Evolutionary conservation across 1,284 basidiomycete species (phyloP).

Genomic region (Salmacisia buchloeana): DNA sequence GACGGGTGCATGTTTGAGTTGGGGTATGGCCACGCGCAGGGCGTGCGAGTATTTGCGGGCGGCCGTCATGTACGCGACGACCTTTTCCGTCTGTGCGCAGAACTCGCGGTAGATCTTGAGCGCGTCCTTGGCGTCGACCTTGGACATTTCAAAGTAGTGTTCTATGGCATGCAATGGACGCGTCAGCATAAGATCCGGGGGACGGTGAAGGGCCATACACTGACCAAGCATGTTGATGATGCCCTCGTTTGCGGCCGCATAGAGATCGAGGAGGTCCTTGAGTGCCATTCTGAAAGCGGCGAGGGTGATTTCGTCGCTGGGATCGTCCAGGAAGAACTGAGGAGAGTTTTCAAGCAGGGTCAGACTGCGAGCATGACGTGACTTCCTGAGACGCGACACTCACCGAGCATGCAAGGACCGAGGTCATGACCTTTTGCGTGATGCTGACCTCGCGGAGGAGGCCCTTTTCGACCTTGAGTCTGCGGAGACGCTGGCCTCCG

Average conservation of each 20-base stretch:
- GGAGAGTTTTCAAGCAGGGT: conserved; percentile 2
- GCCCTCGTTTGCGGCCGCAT: conserved; percentile 95
- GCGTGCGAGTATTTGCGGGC: conserved; percentile 87
- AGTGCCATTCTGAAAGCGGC: conserved; percentile 90
- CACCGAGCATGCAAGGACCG: conserved; percentile 79
- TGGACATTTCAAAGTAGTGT: conserved; percentile 98
- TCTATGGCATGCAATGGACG: conserved; percentile 56
- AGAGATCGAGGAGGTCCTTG: conserved; percentile 89
- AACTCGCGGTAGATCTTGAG: conserved; percentile 87
- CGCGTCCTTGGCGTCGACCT: conserved; percentile 78
- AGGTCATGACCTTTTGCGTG: conserved; percentile 81
- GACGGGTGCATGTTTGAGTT: conserved; percentile 89
- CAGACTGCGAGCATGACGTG: not conserved
- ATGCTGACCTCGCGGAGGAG: conserved; percentile 83
- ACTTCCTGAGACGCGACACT: conserved; percentile 39
- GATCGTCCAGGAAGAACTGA: conserved; percentile 87
- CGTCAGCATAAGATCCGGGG: conserved; percentile 6
- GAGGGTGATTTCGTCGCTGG: conserved; percentile 84
- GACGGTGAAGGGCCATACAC: not conserved
- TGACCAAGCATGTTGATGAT: conserved; percentile 73
- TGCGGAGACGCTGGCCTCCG: conserved; percentile 63
- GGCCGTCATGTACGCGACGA: conserved; percentile 88
- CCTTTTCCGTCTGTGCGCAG: conserved; percentile 85
- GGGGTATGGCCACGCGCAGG: conserved; percentile 86
- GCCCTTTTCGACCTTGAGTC: conserved; percentile 93